A percentile compares a stretch with the other conserved stretches of the same genome.
Conservation (phyloP, 257 asterid genomes). For the Solanum clarkiae region DNA sequence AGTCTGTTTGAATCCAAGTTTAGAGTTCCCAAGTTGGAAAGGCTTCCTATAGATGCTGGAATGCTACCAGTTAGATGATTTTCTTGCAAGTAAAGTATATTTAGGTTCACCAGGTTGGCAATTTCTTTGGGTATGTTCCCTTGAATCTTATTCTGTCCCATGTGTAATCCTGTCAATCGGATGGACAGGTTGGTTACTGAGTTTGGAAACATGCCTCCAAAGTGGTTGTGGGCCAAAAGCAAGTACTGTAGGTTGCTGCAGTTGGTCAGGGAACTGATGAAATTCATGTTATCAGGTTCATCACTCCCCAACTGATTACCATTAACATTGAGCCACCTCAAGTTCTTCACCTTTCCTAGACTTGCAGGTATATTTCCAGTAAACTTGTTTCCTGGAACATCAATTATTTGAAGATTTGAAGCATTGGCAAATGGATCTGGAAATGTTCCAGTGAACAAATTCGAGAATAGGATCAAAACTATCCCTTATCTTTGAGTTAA, state of each 20-base stretch:
- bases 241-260: background rate
- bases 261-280: background rate
- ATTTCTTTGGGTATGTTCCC: background rate
- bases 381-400: background rate
- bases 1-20: background rate
- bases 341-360: background rate
- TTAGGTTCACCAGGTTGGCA: background rate
- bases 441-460: background rate
- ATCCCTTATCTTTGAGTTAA: too few relatives aligned
- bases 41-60: background rate
- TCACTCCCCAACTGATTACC: background rate
- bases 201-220: background rate
- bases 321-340: background rate
- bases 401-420: background rate
- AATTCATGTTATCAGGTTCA: background rate
- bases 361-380: background rate
- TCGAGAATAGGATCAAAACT: too few relatives aligned
- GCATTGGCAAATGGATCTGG: background rate
- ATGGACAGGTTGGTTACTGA: background rate
- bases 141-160: background rate
- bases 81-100: background rate
- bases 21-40: background rate
- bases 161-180: background rate
- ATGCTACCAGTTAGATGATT: background rate
- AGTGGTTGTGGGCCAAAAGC: background rate